These are phyloP conservation scores for Aspergillus tamarii DNA, from an alignment of 2,329 filamentous ascomycete species.

Conservation along the genomic window DNA sequence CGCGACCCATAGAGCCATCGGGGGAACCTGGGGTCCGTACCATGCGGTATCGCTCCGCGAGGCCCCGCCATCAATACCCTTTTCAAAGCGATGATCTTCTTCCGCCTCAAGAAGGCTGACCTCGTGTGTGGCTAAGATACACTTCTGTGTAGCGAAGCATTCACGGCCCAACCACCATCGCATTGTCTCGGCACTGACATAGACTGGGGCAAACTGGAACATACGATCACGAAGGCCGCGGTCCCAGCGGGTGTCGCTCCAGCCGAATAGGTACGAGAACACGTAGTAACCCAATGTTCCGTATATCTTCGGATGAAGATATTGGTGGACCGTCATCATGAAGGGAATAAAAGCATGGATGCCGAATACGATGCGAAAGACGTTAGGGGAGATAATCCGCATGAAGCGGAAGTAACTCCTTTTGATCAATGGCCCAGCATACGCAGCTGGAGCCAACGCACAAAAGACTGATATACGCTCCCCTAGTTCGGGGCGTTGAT, in stretches of 20 bases:
- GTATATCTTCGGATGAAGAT: conserved; percentile 70
- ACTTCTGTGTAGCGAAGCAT: conserved; percentile 83
- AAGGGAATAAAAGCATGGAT: conserved; percentile 92
- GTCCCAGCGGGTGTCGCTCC: conserved; percentile 86
- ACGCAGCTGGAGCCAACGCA: conserved; percentile 85
- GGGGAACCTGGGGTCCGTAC: conserved; percentile 79
- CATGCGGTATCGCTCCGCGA: conserved; percentile 62
- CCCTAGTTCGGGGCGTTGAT: conserved; percentile 83
- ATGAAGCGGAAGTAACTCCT: conserved; percentile 94
- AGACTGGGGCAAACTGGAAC: conserved; percentile 91
- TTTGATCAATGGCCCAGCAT: conserved; percentile 81
- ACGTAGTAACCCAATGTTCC: conserved; percentile 84
- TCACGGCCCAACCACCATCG: conserved; percentile 92
- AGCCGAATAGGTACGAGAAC: conserved; percentile 86
- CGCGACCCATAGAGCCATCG: conserved; percentile 85
- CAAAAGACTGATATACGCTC: conserved; percentile 86
- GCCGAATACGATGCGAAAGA: conserved; percentile 83
- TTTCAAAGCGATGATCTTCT: conserved; percentile 36
- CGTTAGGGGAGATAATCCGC: conserved; percentile 71
- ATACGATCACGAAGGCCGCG: conserved; percentile 74
- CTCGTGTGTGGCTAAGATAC: conserved; percentile 79
- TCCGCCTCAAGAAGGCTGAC: conserved; percentile 65
- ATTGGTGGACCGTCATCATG: conserved; percentile 81
- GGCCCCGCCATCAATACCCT: conserved; percentile 17
- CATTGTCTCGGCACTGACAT: conserved; percentile 88